phyloP scores from a whole-genome alignment of 768 basidiomycete genomes.

The Phlebiopsis gigantea region DNA sequence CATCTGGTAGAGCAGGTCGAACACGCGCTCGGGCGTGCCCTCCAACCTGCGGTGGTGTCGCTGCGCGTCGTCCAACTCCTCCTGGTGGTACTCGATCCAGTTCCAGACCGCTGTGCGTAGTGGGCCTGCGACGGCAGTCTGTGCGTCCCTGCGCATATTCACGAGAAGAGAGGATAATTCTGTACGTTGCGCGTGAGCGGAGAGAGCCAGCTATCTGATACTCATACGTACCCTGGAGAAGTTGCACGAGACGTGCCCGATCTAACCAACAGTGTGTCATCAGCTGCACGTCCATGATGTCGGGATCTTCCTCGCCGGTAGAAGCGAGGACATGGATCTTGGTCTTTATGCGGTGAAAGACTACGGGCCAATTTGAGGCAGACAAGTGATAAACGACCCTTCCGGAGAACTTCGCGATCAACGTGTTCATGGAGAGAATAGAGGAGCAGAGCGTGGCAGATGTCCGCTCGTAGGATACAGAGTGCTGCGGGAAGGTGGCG shows the following conservation, averaged over 20 bases:
- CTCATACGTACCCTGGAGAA: slow-evolving; percentile 55
- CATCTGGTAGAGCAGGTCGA: slow-evolving; percentile 63
- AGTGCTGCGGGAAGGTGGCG: slow-evolving; percentile 9
- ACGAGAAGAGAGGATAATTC: slow-evolving; percentile 80
- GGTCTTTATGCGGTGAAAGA: slow-evolving; percentile 61
- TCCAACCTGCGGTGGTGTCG: slow-evolving; percentile 60
- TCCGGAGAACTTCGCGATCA: slow-evolving; percentile 69
- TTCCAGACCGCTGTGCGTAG: slow-evolving; percentile 83
- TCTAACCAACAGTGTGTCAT: slow-evolving; percentile 77
- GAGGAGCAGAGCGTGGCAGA: slow-evolving; percentile 23
- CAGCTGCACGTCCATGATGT: slow-evolving; percentile 71
- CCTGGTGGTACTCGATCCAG: slow-evolving; percentile 77
- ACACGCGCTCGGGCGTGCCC: slow-evolving; percentile 80
- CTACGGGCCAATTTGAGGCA: slow-evolving; percentile 80
- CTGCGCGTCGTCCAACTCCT: slow-evolving; percentile 73
- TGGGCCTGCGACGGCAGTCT: slow-evolving; percentile 64
- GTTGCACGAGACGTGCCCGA: slow-evolving; percentile 56
- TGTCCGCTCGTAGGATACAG: slow-evolving; percentile 24
- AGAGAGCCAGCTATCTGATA: not conserved
- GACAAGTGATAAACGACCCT: slow-evolving; percentile 84
- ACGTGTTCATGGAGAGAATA: slow-evolving; percentile 41
- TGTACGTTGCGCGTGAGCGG: slow-evolving; percentile 22
- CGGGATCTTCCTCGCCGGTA: slow-evolving; percentile 47
- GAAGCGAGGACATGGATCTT: slow-evolving; percentile 65
- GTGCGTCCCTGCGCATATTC: slow-evolving; percentile 72